These are phyloP conservation scores for Lophiostoma macrostomum DNA, from an alignment of 495 filamentous ascomycete species.

Conservation along the genomic window DNA sequence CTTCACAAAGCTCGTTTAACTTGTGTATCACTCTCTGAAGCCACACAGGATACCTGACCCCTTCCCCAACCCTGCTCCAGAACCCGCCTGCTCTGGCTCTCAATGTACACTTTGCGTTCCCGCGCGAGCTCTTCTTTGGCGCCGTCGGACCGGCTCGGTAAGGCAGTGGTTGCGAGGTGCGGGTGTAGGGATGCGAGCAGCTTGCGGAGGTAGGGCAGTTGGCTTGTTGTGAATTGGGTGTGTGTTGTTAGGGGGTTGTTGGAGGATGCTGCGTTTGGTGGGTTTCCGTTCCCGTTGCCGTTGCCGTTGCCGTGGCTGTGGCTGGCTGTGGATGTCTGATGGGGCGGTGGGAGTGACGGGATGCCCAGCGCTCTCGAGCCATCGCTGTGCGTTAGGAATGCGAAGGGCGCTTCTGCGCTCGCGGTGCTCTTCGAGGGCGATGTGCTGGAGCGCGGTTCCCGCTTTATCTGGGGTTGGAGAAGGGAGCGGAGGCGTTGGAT, in stretches of 20 bases:
- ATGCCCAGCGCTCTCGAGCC: conserved; percentile 49
- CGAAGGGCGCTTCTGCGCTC: conserved; percentile 39
- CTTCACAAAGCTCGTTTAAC: too few relatives aligned
- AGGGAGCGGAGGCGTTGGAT: conserved; percentile 64
- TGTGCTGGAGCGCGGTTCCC: conserved; percentile 17
- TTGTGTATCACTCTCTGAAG: too few relatives aligned
- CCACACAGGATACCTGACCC: too few relatives aligned
- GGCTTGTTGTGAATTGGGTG: conserved; percentile 73
- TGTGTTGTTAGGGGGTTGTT: conserved; percentile 70
- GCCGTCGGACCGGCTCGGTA: conserved; percentile 24
- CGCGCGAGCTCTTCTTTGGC: conserved; percentile 23
- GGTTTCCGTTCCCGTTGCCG: background rate
- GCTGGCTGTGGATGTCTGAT: conserved; percentile 16
- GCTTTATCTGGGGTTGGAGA: conserved; percentile 41
- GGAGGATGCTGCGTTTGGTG: too few relatives aligned
- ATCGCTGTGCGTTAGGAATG: conserved; percentile 53
- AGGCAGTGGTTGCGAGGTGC: conserved; percentile 27
- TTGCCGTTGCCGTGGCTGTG: background rate
- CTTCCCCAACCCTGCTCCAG: too few relatives aligned
- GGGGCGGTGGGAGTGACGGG: conserved; percentile 7
- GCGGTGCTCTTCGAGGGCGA: conserved; percentile 9
- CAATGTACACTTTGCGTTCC: conserved; percentile 39
- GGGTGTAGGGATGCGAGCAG: conserved; percentile 62
- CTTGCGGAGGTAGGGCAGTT: conserved; percentile 72
- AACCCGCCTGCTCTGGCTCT: conserved; percentile 37